These are phyloP conservation scores for Fusarium metavorans DNA, from an alignment of 2,329 filamentous ascomycete genomes.

Conservation along the genomic window DNA sequence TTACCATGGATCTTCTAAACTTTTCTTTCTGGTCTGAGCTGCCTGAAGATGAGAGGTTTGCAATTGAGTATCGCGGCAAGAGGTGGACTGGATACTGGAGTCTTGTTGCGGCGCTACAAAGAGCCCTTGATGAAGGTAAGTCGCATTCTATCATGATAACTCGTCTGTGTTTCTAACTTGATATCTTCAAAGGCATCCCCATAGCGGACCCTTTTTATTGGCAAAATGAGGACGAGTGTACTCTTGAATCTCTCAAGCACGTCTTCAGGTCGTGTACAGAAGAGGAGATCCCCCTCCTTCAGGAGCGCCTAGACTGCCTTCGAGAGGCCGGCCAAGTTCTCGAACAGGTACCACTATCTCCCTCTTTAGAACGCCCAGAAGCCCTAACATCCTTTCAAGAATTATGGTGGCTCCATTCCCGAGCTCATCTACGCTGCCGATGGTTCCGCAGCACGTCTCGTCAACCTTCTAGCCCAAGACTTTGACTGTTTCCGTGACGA, in stretches of 20 bases:
- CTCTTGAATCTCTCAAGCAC: slow-evolving; percentile 76
- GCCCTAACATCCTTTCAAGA: slow-evolving; percentile 57
- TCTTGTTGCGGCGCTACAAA: slow-evolving; percentile 85
- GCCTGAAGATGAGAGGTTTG: slow-evolving; percentile 78
- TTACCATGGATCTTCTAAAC: slow-evolving; percentile 96
- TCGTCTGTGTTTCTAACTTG: slow-evolving; percentile 5
- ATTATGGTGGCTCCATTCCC: slow-evolving; percentile 79
- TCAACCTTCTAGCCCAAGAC: slow-evolving; percentile 85
- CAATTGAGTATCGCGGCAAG: slow-evolving; percentile 83
- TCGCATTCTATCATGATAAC: slow-evolving; percentile 11
- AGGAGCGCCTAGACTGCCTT: slow-evolving; percentile 81
- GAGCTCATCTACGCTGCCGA: slow-evolving; percentile 81
- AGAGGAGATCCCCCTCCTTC: slow-evolving; percentile 87
- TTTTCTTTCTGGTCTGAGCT: slow-evolving; percentile 95
- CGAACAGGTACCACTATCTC: slow-evolving; percentile 70
- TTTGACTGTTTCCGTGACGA: slow-evolving; percentile 92
- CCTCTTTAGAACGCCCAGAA: too few species aligned
- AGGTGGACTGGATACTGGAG: slow-evolving; percentile 97
- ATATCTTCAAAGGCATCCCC: slow-evolving; percentile 72
- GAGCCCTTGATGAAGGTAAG: slow-evolving; percentile 86
- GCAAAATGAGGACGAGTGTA: slow-evolving; percentile 81
- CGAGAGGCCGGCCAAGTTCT: slow-evolving; percentile 86
- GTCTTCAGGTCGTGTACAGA: slow-evolving; percentile 89
- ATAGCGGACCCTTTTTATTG: slow-evolving; percentile 92
- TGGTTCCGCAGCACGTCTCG: slow-evolving; percentile 83